These are phyloP conservation scores for Penicillium hesseltinei DNA, from an alignment of 2,329 filamentous ascomycete genomes.

Conservation along the genomic window DNA sequence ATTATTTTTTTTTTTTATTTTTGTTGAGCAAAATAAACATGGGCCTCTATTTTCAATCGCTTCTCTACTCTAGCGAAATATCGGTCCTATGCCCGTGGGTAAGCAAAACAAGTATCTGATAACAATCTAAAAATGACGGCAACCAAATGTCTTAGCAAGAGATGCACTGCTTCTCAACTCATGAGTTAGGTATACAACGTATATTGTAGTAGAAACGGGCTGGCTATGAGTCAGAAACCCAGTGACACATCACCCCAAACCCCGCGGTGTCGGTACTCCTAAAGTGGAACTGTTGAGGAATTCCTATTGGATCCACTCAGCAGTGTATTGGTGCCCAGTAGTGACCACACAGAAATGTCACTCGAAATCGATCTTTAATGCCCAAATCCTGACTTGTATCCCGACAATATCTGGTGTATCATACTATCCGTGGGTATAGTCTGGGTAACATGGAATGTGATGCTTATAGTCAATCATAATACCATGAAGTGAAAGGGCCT, in stretches of 20 bases:
- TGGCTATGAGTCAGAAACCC: background rate
- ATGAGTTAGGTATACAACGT: too few species aligned
- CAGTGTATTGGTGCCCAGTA: background rate
- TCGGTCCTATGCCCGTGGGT: background rate
- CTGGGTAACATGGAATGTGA: background rate
- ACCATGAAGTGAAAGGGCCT: background rate
- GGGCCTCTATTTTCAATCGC: background rate
- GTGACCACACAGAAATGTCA: background rate
- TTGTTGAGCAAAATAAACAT: background rate
- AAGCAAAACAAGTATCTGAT: background rate
- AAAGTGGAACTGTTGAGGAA: background rate
- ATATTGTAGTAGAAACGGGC: background rate
- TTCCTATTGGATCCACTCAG: constrained; percentile 1
- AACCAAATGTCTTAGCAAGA: background rate
- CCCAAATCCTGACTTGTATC: background rate
- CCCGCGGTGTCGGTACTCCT: background rate
- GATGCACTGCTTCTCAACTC: background rate
- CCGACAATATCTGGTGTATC: background rate
- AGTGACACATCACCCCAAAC: background rate
- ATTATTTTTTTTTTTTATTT: too few species aligned
- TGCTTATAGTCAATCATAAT: too few species aligned
- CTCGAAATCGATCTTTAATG: background rate
- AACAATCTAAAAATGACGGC: background rate
- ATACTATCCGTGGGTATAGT: background rate
- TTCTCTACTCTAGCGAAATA: too few species aligned